phyloP scores from a whole-genome alignment of 2,329 filamentous ascomycete genomes.

The Phialemonium atrogriseum region DNA sequence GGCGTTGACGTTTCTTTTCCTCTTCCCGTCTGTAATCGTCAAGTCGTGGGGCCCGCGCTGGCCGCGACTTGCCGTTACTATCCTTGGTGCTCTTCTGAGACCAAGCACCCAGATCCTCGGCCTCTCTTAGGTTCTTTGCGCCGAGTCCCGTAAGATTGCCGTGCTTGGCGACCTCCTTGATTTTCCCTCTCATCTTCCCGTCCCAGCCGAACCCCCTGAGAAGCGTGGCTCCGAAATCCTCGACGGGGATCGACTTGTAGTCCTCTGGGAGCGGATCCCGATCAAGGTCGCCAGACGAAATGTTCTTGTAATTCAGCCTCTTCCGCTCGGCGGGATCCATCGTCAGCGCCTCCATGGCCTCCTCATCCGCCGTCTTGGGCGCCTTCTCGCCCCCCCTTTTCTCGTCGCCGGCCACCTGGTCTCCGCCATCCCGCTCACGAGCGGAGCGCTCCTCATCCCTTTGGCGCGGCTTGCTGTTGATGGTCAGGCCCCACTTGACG shows the following conservation, averaged over 20 bases:
- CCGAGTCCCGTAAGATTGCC: slow-evolving; percentile 82
- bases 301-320: slow-evolving; percentile 35
- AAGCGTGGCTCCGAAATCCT: slow-evolving; percentile 87
- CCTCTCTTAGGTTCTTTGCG: slow-evolving; percentile 68
- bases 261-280: slow-evolving; percentile 69
- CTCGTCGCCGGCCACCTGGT: slow-evolving; percentile 35
- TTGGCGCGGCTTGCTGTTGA: slow-evolving; percentile 27
- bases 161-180: slow-evolving; percentile 59
- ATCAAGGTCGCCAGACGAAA: slow-evolving; percentile 60
- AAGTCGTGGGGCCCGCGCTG: slow-evolving; percentile 33
- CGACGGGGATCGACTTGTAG: slow-evolving; percentile 83
- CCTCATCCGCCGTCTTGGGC: slow-evolving; percentile 31
- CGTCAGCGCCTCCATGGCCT: slow-evolving; percentile 60
- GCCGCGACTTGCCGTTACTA: slow-evolving; percentile 31
- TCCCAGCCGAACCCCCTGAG: slow-evolving; percentile 96
- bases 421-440: slow-evolving; percentile 32
- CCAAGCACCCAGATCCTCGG: slow-evolving; percentile 71
- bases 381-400: background rate
- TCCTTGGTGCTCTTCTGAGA: slow-evolving; percentile 55
- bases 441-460: slow-evolving; percentile 36
- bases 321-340: slow-evolving; percentile 37
- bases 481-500: slow-evolving; percentile 46
- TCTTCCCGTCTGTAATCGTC: slow-evolving; percentile 41
- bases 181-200: slow-evolving; percentile 52
- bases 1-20: slow-evolving; percentile 31